phyloP scores from a whole-genome alignment of 2,329 filamentous ascomycete species.

The Zasmidium cellare region DNA sequence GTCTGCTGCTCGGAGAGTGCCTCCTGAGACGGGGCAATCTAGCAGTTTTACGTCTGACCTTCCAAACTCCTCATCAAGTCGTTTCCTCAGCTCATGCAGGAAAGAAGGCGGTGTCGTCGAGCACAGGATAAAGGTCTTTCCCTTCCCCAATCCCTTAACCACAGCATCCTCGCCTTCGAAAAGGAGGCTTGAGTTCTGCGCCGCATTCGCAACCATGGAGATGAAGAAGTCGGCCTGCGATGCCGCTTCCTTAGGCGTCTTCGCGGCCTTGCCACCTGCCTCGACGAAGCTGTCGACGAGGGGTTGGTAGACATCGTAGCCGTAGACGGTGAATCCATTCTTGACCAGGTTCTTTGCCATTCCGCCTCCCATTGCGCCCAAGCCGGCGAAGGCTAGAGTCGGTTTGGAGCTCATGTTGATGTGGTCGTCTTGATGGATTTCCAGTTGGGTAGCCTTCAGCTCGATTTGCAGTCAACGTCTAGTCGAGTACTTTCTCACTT shows the following conservation, averaged over 20 bases:
- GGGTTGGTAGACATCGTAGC: constrained; percentile 69
- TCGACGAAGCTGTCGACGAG: constrained; percentile 65
- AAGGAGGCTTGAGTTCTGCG: constrained; percentile 66
- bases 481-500: background rate
- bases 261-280: constrained; percentile 61
- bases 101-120: constrained; percentile 71
- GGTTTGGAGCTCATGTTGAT: constrained; percentile 20
- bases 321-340: constrained; percentile 65
- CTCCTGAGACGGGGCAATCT: constrained; percentile 72
- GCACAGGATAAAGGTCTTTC: constrained; percentile 64
- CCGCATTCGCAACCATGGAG: constrained; percentile 74
- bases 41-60: constrained; percentile 66
- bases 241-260: constrained; percentile 63
- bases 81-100: constrained; percentile 59
- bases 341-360: constrained; percentile 75
- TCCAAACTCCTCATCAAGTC: constrained; percentile 54
- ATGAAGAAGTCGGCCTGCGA: constrained; percentile 61
- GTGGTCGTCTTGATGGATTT: background rate
- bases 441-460: background rate
- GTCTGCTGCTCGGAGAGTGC: constrained; percentile 65
- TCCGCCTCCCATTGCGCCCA: constrained; percentile 79
- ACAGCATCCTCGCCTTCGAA: constrained; percentile 60
- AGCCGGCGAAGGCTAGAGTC: constrained; percentile 61
- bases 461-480: background rate
- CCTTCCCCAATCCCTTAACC: constrained; percentile 54